Evolutionary conservation across 2,329 filamentous ascomycete genomes (phyloP), one percentile per base, ranked within the genome.

Genomic region (Alternaria burnsii): DNA sequence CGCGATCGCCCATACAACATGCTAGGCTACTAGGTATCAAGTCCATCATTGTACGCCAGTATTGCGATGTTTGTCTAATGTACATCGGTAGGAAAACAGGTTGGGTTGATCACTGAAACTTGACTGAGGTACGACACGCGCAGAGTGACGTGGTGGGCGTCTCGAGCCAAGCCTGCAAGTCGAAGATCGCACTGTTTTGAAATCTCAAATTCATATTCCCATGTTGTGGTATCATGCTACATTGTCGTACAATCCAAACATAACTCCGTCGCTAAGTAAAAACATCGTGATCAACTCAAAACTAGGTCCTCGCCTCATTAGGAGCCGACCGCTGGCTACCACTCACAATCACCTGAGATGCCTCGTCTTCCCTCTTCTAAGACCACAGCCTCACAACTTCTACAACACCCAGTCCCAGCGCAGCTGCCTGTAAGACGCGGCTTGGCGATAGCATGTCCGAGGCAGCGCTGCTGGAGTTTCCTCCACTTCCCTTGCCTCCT

Each of bases 331-430:
- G 30, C 2, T 10, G 6, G 18, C 18, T n/a, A 20, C 11, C 18
- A 22, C 14, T 22, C 46, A 20, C n/a, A 11, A 6, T 9, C 16
- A 9, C 14, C 18, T 5, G 9, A 24, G 16, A 22, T 6, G 2
- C 12, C 9, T 3, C 46, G 18, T 34, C 43, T n/a, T 18, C 18
- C 5, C 10, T 28, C 40, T 16, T 30, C 51, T 61, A 73, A 24
- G 52, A 60, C 71, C 71, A 73, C 32, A 73, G 47, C 36, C 66
- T 60, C 3, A 67, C 63, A 43, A 68, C 43, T 46, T 72, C 70
- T 14, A 71, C 55, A 38, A 73, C 62, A 1, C 74, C 74, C 6
- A 77, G 50, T 1, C 74, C 66, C 22, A 77, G 28, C 2, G 70
- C 72, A 48, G 67, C 68, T 4, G 72, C 55, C 43, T 76, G 63